Evolutionary conservation across 2,329 filamentous ascomycete genomes (phyloP), one percentile per base, ranked within the genome.

Genomic region (Ceratocystis albifundus): DNA sequence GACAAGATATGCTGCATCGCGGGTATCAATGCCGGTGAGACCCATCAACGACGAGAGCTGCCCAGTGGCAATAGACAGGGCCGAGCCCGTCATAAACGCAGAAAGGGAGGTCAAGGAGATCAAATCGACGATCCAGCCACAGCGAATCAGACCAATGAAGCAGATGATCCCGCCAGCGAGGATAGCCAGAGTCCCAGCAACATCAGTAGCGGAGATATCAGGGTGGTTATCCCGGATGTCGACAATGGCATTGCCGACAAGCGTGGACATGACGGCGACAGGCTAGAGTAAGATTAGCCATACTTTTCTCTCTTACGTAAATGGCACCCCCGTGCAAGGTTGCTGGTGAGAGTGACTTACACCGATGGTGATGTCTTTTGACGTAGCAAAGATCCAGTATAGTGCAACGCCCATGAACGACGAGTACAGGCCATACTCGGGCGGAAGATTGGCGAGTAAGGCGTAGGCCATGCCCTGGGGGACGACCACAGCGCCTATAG

Each of bases 371-470:
- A 99, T 97, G 75, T 99, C 93, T 74, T 97, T 99, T 15, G 93
- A 96, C 0, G 94, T 99, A 44, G 92, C 94, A 73, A 97, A 97
- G 73, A 96, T 88, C 93, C 93, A 97, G 77, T 99, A 99, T 69
- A 96, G 81, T 69, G 96, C 75, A 17, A 96, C 92, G 63, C 93
- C 94, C 82, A 96, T 94, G 74, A 99, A 97, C 0, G 93, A 96
- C 0, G 93, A 94, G 68, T 78, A 78, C 20, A 82, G 71, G 15
- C 80, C 80, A 71, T 78, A 82, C 69, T 82, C 77, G 30, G 79
- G 75, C 3, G 75, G 74, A 61, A 82, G 76, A 67, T 77, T 73
- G 2, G 80, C 80, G 20, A 82, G 72, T 45, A 78, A 72, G 22
- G 80, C 80, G 66, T 82, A 82, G 2, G 80, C 80, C 80, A 82